Conservation (phyloP, 768 basidiomycete genomes). For the Naganishia onofrii region DNA sequence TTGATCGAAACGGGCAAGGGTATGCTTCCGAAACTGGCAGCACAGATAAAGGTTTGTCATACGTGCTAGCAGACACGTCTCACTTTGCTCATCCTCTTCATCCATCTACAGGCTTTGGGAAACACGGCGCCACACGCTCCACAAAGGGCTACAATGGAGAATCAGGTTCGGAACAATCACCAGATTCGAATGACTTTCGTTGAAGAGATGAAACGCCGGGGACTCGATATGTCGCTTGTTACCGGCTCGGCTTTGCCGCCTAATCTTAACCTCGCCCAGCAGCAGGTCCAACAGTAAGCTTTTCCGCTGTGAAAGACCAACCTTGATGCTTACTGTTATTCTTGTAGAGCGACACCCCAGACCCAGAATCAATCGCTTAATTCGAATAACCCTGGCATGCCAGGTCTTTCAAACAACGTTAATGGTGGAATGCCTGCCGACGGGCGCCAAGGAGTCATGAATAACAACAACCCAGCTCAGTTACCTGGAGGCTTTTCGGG, state of each 20-base stretch:
- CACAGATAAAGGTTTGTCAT: constrained; percentile 14
- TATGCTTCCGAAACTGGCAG: constrained; percentile 29
- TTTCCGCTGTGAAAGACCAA: too few species aligned
- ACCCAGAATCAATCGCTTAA: constrained; percentile 8
- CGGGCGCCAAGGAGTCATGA: background rate
- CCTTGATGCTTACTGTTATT: background rate
- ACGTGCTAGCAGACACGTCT: background rate
- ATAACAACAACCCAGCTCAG: background rate
- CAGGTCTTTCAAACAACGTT: constrained; percentile 10
- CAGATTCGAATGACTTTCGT: constrained; percentile 24
- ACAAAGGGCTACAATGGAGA: constrained; percentile 4
- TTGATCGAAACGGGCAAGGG: constrained; percentile 25
- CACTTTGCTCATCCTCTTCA: background rate
- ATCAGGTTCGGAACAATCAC: constrained; percentile 14
- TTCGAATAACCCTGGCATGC: background rate
- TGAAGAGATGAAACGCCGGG: constrained; percentile 24
- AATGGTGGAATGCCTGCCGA: constrained; percentile 7
- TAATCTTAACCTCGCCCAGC: background rate
- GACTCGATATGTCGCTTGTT: constrained; percentile 22
- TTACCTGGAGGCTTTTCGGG: background rate
- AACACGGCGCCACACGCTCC: background rate
- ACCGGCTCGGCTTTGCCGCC: background rate
- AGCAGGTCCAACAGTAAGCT: constrained; percentile 16
- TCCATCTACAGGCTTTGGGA: background rate
- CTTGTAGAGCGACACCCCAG: background rate